Percentiles rank a stretch among this genome's conserved stretches.
These are phyloP conservation scores for Parachaetomium inaequale DNA, from an alignment of 495 filamentous ascomycete species.

Conservation along the genomic window DNA sequence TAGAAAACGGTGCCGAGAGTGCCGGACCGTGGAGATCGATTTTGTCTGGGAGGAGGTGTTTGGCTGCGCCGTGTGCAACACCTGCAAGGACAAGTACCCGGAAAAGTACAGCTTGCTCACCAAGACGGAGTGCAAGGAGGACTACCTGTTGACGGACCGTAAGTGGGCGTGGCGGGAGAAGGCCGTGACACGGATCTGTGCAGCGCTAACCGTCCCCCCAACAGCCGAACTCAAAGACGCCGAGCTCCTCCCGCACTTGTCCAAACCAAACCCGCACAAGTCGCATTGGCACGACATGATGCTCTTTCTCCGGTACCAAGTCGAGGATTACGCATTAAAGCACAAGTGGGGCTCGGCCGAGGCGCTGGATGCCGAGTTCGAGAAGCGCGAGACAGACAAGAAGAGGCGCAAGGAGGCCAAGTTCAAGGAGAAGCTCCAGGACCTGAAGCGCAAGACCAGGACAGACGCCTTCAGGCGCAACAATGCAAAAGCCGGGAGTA, in stretches of 20 bases:
- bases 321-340: constrained; percentile 86
- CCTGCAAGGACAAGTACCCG: constrained; percentile 81
- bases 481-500: constrained; percentile 41
- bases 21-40: constrained; percentile 79
- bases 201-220: constrained; percentile 14
- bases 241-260: constrained; percentile 81
- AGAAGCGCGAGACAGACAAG: constrained; percentile 71
- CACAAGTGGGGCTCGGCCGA: constrained; percentile 81
- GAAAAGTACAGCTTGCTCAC: constrained; percentile 93
- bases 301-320: constrained; percentile 88
- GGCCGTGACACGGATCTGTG: neutral
- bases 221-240: constrained; percentile 78
- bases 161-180: constrained; percentile 33
- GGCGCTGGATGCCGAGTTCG: constrained; percentile 85
- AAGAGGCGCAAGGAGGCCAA: constrained; percentile 87
- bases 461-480: constrained; percentile 79
- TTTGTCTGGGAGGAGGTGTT: constrained; percentile 89
- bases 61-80: constrained; percentile 62
- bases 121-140: constrained; percentile 92
- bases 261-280: constrained; percentile 91
- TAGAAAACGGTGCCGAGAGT: constrained; percentile 77
- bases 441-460: constrained; percentile 88
- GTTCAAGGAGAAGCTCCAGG: constrained; percentile 81
- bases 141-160: constrained; percentile 94
- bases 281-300: constrained; percentile 98